Conservation (phyloP, 2,329 filamentous ascomycete species). For the Phialemonium atrogriseum region DNA sequence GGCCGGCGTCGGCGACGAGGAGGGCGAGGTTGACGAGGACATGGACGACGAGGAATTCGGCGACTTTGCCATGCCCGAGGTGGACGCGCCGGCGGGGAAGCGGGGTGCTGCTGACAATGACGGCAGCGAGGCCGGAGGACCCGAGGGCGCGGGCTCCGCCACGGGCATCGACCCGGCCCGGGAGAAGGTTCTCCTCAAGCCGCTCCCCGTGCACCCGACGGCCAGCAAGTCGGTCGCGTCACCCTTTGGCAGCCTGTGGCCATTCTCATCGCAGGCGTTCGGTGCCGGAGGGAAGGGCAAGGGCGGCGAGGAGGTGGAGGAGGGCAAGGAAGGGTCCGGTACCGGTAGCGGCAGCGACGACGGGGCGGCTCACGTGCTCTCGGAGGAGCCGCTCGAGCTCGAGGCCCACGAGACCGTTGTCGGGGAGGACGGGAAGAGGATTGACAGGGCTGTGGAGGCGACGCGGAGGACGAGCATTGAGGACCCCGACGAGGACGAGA, state of each 20-base stretch:
- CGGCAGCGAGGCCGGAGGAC: slow-evolving; percentile 9
- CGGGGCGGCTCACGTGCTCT: slow-evolving; percentile 17
- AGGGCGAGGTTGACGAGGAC: slow-evolving; percentile 43
- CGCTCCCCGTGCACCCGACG: slow-evolving; percentile 41
- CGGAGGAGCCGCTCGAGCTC: slow-evolving; percentile 19
- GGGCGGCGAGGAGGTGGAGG: slow-evolving; percentile 19
- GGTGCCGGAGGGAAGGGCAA: slow-evolving; percentile 21
- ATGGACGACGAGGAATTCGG: slow-evolving; percentile 60
- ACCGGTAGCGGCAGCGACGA: slow-evolving; percentile 26
- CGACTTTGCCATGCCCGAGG: slow-evolving; percentile 59
- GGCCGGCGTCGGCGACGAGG: slow-evolving; percentile 35
- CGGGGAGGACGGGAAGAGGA: slow-evolving; percentile 32
- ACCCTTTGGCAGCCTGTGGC: slow-evolving; percentile 47
- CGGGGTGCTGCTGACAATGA: slow-evolving; percentile 8
- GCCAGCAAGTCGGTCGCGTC: slow-evolving; percentile 16
- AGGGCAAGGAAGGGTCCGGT: slow-evolving; percentile 19
- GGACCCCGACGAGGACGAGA: slow-evolving; percentile 45
- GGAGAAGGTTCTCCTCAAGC: slow-evolving; percentile 43
- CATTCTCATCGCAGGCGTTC: slow-evolving; percentile 39
- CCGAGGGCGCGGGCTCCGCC: slow-evolving; percentile 3
- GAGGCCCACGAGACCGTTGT: slow-evolving; percentile 14
- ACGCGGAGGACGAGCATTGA: slow-evolving; percentile 49
- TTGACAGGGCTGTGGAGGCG: slow-evolving; percentile 41
- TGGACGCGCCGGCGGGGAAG: slow-evolving; percentile 20
- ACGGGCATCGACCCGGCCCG: slow-evolving; percentile 18